phyloP scores from a whole-genome alignment of 2,329 filamentous ascomycete genomes.

The Fusarium drepaniforme region DNA sequence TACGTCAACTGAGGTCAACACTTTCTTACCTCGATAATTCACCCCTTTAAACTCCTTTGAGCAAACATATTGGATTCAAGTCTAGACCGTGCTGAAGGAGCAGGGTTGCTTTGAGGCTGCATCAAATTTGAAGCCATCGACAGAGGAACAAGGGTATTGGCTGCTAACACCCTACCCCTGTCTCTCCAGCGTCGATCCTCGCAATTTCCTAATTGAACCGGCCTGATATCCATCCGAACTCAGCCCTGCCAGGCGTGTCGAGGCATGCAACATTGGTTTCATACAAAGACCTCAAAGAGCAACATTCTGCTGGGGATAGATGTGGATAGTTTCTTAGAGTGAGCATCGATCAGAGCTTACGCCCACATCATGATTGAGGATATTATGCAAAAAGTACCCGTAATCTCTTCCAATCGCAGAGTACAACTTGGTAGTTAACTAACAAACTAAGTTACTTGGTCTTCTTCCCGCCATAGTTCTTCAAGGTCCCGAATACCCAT shows the following conservation, averaged over 20 bases:
- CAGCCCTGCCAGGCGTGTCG: slow-evolving; percentile 3
- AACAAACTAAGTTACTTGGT: not conserved
- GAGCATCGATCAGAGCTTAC: not conserved
- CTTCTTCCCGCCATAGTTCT: not conserved
- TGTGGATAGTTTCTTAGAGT: not conserved
- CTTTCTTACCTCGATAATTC: not conserved
- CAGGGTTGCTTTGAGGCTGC: slow-evolving; percentile 4
- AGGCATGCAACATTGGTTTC: not conserved
- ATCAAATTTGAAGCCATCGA: slow-evolving; percentile 6
- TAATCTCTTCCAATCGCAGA: not conserved
- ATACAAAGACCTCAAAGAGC: not conserved
- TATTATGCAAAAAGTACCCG: not conserved
- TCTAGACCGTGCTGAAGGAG: not conserved
- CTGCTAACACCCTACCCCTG: not conserved
- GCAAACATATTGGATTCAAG: not conserved
- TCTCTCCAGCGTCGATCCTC: slow-evolving; percentile 3
- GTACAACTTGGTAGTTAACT: not conserved
- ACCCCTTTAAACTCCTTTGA: not conserved
- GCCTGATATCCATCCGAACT: slow-evolving; percentile 8
- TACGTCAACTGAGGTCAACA: not conserved
- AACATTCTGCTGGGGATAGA: not conserved
- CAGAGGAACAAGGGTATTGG: slow-evolving; percentile 10
- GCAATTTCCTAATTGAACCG: slow-evolving; percentile 2
- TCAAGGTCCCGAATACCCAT: not conserved
- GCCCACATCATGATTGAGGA: not conserved